These are phyloP conservation scores for Xylaria multiplex DNA, from an alignment of 2,329 filamentous ascomycete genomes.

Conservation along the genomic window DNA sequence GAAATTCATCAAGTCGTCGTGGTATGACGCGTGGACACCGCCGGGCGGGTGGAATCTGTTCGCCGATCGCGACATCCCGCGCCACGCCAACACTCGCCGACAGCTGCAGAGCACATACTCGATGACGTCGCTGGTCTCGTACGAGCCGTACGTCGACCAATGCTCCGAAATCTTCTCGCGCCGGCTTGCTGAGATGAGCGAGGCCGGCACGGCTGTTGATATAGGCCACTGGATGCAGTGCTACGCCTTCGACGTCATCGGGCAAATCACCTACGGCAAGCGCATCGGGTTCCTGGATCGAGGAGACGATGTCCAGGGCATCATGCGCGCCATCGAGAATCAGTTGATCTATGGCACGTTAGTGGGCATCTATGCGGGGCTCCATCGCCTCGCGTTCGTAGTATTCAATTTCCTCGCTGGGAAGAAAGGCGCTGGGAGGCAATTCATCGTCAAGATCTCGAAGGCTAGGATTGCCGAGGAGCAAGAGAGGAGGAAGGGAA, in stretches of 20 bases:
- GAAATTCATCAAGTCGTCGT: slow-evolving; percentile 49
- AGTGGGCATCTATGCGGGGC: slow-evolving; percentile 41
- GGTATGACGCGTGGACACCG: slow-evolving; percentile 47
- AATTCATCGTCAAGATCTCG: slow-evolving; percentile 46
- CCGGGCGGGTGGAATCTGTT: slow-evolving; percentile 46
- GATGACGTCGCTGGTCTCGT: slow-evolving; percentile 50
- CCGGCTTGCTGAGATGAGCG: slow-evolving; percentile 45
- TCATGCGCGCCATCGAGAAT: slow-evolving; percentile 45
- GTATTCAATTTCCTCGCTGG: slow-evolving; percentile 33
- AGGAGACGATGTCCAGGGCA: slow-evolving; percentile 48
- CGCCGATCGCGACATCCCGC: slow-evolving; percentile 43
- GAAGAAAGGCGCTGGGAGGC: slow-evolving; percentile 40
- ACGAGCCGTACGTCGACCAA: slow-evolving; percentile 50
- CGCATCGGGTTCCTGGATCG: slow-evolving; percentile 52
- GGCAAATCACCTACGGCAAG: slow-evolving; percentile 50
- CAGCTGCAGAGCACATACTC: slow-evolving; percentile 48
- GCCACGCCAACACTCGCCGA: slow-evolving; percentile 44
- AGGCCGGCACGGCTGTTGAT: slow-evolving; percentile 39
- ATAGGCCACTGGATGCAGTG: slow-evolving; percentile 52
- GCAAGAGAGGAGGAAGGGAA: slow-evolving; percentile 20
- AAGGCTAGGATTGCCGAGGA: slow-evolving; percentile 33
- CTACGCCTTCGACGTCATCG: slow-evolving; percentile 55
- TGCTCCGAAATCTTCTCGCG: slow-evolving; percentile 46
- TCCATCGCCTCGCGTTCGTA: slow-evolving; percentile 33
- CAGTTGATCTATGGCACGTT: slow-evolving; percentile 42